phyloP scores from a whole-genome alignment of 257 asterid genomes.

The Penstemon eatonii region DNA sequence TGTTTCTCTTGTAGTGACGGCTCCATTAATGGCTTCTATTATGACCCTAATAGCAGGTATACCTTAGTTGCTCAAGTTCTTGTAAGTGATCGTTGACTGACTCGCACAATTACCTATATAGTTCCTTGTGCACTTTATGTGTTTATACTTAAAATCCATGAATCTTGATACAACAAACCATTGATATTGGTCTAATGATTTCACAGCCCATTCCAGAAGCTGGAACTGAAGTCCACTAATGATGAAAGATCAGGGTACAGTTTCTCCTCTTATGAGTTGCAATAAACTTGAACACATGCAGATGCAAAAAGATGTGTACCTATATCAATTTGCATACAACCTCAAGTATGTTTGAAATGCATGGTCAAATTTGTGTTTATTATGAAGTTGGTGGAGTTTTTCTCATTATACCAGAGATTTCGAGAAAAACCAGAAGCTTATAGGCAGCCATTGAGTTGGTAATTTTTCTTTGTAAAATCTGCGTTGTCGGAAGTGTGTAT shows the following conservation, averaged over 20 bases:
- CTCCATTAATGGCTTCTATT: slow-evolving; percentile 89
- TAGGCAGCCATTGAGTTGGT: neutral
- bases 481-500: neutral
- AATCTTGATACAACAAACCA: too few species aligned
- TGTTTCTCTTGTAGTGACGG: slow-evolving; percentile 97
- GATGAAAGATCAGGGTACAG: slow-evolving; percentile 84
- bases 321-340: neutral
- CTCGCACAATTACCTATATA: neutral
- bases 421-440: neutral
- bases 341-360: neutral
- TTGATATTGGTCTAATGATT: slow-evolving; percentile 4
- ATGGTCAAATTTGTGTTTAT: neutral
- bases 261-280: slow-evolving; percentile 86
- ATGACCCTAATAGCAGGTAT: slow-evolving; percentile 98
- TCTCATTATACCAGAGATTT: slow-evolving; percentile 4
- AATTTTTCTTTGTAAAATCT: neutral
- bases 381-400: slow-evolving; percentile 8
- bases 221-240: slow-evolving; percentile 81
- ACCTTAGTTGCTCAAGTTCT: neutral
- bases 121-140: neutral
- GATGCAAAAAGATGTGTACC: neutral
- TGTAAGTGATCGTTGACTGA: too few species aligned
- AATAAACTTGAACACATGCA: slow-evolving; percentile 30
- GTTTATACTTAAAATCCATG: too few species aligned
- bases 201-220: slow-evolving; percentile 93